These are phyloP conservation scores for Bruguiera sexangula DNA, from an alignment of 345 rosid species.

Conservation along the genomic window DNA sequence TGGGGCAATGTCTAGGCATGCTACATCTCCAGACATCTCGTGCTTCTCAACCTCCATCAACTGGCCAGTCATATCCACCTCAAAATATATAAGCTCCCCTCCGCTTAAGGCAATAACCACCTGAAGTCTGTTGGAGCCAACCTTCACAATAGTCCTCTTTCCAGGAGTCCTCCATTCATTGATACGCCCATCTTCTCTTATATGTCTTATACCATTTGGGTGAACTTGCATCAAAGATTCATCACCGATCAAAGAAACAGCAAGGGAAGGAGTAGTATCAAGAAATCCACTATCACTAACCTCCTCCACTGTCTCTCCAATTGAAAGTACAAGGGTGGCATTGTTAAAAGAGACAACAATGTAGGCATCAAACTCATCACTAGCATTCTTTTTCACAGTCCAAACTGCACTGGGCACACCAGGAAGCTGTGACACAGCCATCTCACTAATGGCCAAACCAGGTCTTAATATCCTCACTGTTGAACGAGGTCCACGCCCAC, in stretches of 20 bases:
- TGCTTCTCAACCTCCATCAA: conserved; percentile 97
- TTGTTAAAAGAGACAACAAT: conserved; percentile 94
- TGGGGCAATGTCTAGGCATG: conserved; percentile 96
- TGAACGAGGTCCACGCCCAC: conserved; percentile 97
- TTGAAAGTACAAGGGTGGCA: conserved; percentile 96
- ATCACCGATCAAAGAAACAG: conserved; percentile 90
- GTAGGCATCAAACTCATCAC: conserved; percentile 95
- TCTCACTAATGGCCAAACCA: conserved; percentile 91
- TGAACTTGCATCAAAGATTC: conserved; percentile 99
- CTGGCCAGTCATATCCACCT: conserved; percentile 95
- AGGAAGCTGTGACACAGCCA: conserved; percentile 99
- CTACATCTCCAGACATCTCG: conserved; percentile 99
- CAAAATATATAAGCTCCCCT: conserved; percentile 95
- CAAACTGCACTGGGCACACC: conserved; percentile 99
- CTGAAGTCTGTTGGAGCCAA: conserved; percentile 92
- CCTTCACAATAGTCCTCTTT: conserved; percentile 95
- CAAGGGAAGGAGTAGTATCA: conserved; percentile 91
- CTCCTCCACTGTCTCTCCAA: conserved; percentile 98
- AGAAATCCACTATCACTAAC: conserved; percentile 97
- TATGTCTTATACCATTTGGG: conserved; percentile 94
- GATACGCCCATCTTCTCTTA: conserved; percentile 94
- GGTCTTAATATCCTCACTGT: conserved; percentile 88
- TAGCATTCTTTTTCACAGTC: conserved; percentile 90
- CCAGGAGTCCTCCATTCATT: conserved; percentile 99
- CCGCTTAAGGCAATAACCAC: conserved; percentile 97